Evolutionary conservation across 1,284 basidiomycete genomes (phyloP).

Genomic region (Amylostereum areolatum): DNA sequence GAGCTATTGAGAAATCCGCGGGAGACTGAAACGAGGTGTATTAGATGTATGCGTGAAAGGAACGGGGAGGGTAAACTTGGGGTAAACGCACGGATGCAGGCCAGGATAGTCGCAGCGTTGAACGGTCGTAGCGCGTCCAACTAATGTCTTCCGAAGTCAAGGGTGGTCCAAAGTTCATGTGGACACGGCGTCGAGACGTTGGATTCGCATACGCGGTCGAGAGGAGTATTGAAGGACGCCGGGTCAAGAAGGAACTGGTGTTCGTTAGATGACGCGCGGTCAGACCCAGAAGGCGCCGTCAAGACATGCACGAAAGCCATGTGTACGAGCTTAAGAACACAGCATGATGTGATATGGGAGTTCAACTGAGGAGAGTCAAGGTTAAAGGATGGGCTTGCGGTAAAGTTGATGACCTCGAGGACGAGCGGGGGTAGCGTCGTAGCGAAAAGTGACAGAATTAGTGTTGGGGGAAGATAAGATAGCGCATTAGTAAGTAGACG

Average conservation of each 20-base stretch:
- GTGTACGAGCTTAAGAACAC: too few species aligned
- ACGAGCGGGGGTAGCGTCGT: too few species aligned
- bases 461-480: too few species aligned
- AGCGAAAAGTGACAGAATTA: too few species aligned
- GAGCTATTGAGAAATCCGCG: constrained; percentile 19
- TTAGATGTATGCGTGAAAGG: constrained; percentile 2
- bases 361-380: too few species aligned
- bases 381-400: too few species aligned
- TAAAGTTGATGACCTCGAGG: too few species aligned
- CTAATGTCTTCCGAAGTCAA: constrained; percentile 42
- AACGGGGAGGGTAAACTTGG: not conserved
- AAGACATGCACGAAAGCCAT: too few species aligned
- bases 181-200: constrained; percentile 24
- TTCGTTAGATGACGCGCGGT: not conserved
- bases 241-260: not conserved
- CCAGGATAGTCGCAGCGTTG: constrained; percentile 61
- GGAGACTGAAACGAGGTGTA: constrained; percentile 18
- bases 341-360: too few species aligned
- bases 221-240: not conserved
- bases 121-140: constrained; percentile 43
- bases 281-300: too few species aligned
- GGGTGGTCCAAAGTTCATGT: constrained; percentile 50
- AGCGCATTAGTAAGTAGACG: too few species aligned
- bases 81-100: constrained; percentile 57
- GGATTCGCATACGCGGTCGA: not conserved